phyloP scores from a whole-genome alignment of 306 rosid genomes.

The Quillaja saponaria region DNA sequence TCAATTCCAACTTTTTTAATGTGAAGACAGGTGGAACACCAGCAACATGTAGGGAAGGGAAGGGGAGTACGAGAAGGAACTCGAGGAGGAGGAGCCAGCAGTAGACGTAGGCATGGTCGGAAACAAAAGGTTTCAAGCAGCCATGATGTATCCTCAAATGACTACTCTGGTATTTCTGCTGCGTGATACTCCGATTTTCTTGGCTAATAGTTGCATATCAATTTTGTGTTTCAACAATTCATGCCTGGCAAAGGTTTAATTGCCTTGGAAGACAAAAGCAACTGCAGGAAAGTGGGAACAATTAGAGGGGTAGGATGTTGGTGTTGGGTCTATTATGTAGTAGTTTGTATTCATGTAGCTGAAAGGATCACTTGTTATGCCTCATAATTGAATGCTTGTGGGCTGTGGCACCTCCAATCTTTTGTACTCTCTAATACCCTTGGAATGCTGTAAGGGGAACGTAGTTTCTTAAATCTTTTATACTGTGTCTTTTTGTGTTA shows the following conservation, averaged over 20 bases:
- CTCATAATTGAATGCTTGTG: neutral
- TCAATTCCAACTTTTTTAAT: conserved; percentile 20
- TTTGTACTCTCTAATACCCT: neutral
- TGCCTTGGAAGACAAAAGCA: neutral
- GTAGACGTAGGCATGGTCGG: conserved; percentile 39
- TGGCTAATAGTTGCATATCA: conserved; percentile 16
- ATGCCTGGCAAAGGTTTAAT: neutral
- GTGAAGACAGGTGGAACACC: conserved; percentile 55
- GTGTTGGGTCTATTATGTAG: conserved; percentile 8
- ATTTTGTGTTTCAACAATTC: too few relatives aligned
- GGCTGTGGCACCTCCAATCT: conserved; percentile 23
- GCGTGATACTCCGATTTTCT: conserved; percentile 25
- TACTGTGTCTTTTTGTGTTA: too few relatives aligned
- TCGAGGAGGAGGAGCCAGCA: conserved; percentile 42
- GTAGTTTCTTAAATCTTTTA: too few relatives aligned
- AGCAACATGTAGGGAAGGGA: conserved; percentile 40
- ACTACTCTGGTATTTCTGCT: conserved; percentile 42
- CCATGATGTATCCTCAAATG: conserved; percentile 47
- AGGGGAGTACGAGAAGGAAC: conserved; percentile 41
- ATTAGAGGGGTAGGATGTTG: neutral
- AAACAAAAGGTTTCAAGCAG: conserved; percentile 50
- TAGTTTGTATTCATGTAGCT: neutral
- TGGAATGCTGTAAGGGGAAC: too few relatives aligned
- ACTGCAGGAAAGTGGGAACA: neutral
- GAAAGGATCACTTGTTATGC: conserved; percentile 18